Base-by-base conservation (phyloP, 2,329 filamentous ascomycete genomes). In the Penicillium expansum region DNA sequence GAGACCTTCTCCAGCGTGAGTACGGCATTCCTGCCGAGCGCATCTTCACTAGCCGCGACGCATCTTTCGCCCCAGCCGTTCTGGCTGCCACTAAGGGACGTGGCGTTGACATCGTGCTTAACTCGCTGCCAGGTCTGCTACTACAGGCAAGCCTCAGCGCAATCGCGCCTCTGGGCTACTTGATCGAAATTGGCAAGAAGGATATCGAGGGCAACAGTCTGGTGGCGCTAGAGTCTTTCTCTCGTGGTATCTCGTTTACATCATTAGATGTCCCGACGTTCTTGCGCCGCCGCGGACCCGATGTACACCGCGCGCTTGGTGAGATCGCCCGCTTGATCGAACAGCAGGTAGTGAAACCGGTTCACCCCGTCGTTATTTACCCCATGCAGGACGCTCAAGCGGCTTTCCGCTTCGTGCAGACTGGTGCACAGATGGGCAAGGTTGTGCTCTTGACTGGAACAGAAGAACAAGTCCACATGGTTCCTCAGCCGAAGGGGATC, bases 371-470 rank as follows among this genome's bases (percentile, higher is more conserved):
- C 6, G 55, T 48, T 3, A 47, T 49, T 1, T 67, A n/a, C 52
- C 58, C 4, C 69, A 71, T 39, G 0, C 22, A 41, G 48, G 1
- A 74, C 1, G 56, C 77, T 1, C 57, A 69, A 14, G 66, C 73
- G 6, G 76, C 76, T 0, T 77, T 80, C 57, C 62, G 74, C 0
- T 65, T 60, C 22, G 72, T 81, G 69, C 75, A 79, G 53, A 66
- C 64, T 1, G 77, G 75, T 1, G 62, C 65, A 1, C 76, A 80
- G 55, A 76, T 76, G 18, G 78, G 77, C 3, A 80, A 80, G 55
- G 70, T 80, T 22, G 72, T 80, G 1, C 24, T 64, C 2, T 42
- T 52, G 2, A 48, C 58, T 10, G 13, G 37, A 2, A 18, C 43
- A 3, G 18, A 49, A 3, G 38, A 47, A 5, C 38, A 49, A 2